These are phyloP conservation scores for Geranomyces michiganensis DNA, from an alignment of 192 early-diverging fungal genomes.

Conservation along the genomic window DNA sequence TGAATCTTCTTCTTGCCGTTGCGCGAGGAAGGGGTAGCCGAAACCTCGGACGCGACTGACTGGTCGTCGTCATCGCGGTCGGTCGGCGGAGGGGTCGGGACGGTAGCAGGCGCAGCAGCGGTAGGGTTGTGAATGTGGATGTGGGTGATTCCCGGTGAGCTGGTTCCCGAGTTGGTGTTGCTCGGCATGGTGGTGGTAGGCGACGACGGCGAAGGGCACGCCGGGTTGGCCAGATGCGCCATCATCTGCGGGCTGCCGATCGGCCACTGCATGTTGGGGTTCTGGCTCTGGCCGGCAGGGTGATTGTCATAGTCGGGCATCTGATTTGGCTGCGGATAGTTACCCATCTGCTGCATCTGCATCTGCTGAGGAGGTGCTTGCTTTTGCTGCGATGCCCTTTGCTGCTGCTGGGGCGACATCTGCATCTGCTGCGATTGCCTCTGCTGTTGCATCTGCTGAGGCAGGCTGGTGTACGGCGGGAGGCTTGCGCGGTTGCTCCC, in stretches of 20 bases:
- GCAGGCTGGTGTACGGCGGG: neutral
- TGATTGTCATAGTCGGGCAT: no score
- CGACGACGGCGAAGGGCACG: no score
- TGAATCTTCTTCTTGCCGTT: no score
- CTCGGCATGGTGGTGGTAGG: no score
- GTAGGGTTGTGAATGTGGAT: constrained; percentile 4
- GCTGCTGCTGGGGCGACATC: constrained; percentile 27
- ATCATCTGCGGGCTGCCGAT: no score
- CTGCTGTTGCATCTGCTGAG: constrained; percentile 12
- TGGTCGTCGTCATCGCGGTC: neutral
- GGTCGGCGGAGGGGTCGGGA: neutral
- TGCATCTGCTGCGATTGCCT: constrained; percentile 11
- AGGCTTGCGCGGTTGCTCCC: no score
- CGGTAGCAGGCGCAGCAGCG: neutral
- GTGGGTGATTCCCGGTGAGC: neutral
- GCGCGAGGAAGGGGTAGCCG: neutral
- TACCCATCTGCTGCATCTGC: no score
- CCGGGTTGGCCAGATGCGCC: no score
- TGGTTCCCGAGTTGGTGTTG: neutral
- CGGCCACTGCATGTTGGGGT: no score
- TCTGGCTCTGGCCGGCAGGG: no score
- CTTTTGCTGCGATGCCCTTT: neutral
- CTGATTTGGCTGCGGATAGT: no score
- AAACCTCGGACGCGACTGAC: neutral
- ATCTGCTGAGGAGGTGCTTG: neutral